These are phyloP conservation scores for Solanum arcanum DNA, from an alignment of 257 asterid genomes.

Conservation along the genomic window DNA sequence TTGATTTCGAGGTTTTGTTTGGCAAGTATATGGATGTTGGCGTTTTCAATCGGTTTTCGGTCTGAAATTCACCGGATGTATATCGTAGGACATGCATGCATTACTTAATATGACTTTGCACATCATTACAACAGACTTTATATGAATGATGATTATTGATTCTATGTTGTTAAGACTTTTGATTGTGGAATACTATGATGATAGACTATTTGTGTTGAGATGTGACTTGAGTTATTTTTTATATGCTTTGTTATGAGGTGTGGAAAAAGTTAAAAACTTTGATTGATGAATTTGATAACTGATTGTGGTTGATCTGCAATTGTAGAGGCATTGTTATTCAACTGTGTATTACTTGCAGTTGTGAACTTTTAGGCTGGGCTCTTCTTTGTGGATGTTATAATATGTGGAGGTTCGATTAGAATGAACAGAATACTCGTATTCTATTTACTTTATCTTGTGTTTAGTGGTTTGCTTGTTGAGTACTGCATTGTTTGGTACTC, in stretches of 20 bases:
- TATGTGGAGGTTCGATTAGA: not conserved
- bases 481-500: not conserved
- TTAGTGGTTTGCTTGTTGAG: not conserved
- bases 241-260: not conserved
- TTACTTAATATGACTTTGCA: not conserved
- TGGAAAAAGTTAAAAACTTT: not conserved
- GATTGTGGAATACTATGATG: not conserved
- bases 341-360: not conserved
- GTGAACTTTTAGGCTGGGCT: not conserved
- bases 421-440: not conserved
- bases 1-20: too few species aligned
- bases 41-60: rapidly evolving
- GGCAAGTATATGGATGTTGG: not conserved
- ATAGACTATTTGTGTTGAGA: not conserved
- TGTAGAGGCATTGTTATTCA: not conserved
- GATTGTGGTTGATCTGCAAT: not conserved
- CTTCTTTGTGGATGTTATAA: not conserved
- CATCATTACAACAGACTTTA: not conserved
- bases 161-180: not conserved
- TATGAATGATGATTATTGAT: not conserved
- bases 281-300: not conserved
- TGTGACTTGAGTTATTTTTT: not conserved
- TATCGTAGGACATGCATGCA: not conserved
- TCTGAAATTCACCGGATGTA: not conserved
- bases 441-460: not conserved